These are phyloP conservation scores for Andalucia godoyi DNA, from an alignment of 78 protist genomes.

Conservation along the genomic window DNA sequence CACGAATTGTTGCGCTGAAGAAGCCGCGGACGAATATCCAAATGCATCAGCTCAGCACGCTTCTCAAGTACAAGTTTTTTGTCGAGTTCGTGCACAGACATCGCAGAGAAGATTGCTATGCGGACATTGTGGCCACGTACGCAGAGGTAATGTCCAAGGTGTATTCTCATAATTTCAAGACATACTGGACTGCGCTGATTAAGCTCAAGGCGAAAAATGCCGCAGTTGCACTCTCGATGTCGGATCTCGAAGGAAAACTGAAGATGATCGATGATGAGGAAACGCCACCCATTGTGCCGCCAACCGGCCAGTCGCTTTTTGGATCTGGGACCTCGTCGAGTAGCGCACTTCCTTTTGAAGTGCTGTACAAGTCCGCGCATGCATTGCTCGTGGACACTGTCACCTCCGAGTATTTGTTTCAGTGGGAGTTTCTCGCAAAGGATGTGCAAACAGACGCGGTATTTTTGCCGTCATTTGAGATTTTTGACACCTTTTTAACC, in stretches of 20 bases:
- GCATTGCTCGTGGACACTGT: neutral
- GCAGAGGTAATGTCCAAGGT: neutral
- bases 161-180: neutral
- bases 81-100: neutral
- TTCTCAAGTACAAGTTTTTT: neutral
- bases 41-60: neutral
- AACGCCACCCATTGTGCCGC: neutral
- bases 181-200: constrained; percentile 12
- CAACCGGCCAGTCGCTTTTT: too few relatives aligned
- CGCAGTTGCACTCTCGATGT: neutral
- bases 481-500: too few relatives aligned
- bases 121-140: neutral
- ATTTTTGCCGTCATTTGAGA: too few relatives aligned
- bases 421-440: constrained; percentile 3
- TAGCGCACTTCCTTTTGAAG: constrained; percentile 2
- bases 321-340: neutral
- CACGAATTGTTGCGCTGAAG: neutral
- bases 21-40: neutral
- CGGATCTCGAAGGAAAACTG: neutral
- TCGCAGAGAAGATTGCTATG: neutral
- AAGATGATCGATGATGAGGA: neutral
- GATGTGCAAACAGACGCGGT: too few relatives aligned
- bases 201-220: neutral
- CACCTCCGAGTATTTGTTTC: neutral
- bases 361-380: neutral